phyloP scores from a whole-genome alignment of 306 rosid species.

The Vigna radiata region DNA sequence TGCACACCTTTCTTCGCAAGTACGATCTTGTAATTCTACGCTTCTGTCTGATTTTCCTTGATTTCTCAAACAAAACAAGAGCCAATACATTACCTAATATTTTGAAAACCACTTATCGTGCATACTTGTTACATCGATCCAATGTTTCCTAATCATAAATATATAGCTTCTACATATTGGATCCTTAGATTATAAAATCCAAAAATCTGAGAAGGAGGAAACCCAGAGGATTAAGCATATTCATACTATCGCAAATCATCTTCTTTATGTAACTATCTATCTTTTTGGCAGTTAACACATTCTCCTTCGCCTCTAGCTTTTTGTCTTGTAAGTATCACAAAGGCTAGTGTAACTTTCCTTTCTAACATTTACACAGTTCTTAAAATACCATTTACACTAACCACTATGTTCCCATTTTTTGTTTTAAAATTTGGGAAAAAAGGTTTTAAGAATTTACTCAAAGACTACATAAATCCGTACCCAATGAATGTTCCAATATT shows the following conservation, averaged over 20 bases:
- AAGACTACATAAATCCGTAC: neutral
- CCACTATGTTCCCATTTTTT: slow-evolving; percentile 2
- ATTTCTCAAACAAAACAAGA: neutral
- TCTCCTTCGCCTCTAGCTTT: neutral
- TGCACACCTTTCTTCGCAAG: slow-evolving; percentile 8
- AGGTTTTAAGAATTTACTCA: slow-evolving; percentile 13
- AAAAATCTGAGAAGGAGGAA: neutral
- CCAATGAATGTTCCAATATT: neutral
- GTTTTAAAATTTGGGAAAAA: neutral
- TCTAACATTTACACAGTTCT: neutral
- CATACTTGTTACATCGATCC: neutral
- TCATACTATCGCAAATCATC: slow-evolving; percentile 3
- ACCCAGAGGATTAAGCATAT: neutral
- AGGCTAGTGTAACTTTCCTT: slow-evolving; percentile 6
- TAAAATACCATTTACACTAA: slow-evolving; percentile 9
- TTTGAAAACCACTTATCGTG: neutral
- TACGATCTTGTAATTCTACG: neutral
- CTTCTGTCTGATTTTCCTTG: neutral
- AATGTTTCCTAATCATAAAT: neutral
- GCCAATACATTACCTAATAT: neutral
- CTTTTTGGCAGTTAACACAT: too few relatives aligned
- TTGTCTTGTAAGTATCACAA: slow-evolving; percentile 13
- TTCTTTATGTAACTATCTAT: slow-evolving; percentile 3
- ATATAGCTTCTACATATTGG: neutral
- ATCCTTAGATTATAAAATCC: neutral